A percentile compares a stretch with the other conserved stretches of the same genome.
Evolutionary conservation across 352 stramenopile species (phyloP).

Genomic region (Albugo candida): DNA sequence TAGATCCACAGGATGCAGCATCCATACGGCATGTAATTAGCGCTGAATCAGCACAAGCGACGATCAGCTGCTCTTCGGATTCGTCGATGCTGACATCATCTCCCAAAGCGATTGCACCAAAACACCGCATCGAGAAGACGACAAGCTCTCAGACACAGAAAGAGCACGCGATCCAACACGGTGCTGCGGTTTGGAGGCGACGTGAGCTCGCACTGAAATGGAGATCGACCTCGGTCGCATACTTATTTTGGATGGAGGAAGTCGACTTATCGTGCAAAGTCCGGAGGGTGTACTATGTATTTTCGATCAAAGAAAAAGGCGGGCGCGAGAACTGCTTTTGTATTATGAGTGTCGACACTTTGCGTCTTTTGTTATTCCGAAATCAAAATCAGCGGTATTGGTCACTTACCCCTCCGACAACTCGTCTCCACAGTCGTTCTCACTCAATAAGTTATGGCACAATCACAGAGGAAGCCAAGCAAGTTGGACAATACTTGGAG

Average conservation of each 20-base stretch:
- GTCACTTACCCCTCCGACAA: neutral
- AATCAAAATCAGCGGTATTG: slow-evolving; percentile 4
- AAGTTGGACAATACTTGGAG: slow-evolving; percentile 4
- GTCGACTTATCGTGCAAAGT: slow-evolving; percentile 32
- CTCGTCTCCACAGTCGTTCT: slow-evolving; percentile 42
- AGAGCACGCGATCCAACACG: too few species aligned
- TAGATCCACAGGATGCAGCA: too few species aligned
- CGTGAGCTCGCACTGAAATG: too few species aligned
- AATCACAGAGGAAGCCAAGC: slow-evolving; percentile 30
- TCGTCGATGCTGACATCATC: too few species aligned
- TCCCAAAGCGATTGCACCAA: too few species aligned
- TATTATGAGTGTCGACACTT: slow-evolving; percentile 28
- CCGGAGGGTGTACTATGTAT: slow-evolving; percentile 47
- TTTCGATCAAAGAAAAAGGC: slow-evolving; percentile 15
- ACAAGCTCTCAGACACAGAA: too few species aligned
- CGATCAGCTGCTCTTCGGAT: too few species aligned
- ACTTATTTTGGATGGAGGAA: slow-evolving; percentile 60
- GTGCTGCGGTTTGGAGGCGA: too few species aligned
- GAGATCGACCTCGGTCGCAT: slow-evolving; percentile 10
- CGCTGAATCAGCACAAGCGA: too few species aligned
- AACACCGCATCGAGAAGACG: too few species aligned
- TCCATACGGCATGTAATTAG: too few species aligned
- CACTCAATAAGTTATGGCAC: slow-evolving; percentile 56
- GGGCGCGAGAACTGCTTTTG: slow-evolving; percentile 16
- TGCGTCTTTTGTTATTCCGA: slow-evolving; percentile 23